Percentiles rank a stretch among this genome's conserved stretches.
These are phyloP conservation scores for Aspergillus melleus DNA, from an alignment of 2,329 filamentous ascomycete genomes.

Conservation along the genomic window DNA sequence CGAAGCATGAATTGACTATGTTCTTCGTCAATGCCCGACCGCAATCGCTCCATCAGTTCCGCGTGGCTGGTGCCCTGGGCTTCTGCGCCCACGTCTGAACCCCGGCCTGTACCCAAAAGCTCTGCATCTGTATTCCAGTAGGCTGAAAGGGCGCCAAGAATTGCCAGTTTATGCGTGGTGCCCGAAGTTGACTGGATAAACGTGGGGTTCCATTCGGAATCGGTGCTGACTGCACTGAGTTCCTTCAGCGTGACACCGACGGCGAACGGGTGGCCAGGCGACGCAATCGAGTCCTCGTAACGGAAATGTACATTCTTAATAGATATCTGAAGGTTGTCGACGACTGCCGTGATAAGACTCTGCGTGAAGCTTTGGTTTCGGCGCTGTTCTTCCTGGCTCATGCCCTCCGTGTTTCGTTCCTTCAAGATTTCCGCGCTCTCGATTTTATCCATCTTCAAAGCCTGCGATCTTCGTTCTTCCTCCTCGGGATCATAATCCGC, in stretches of 20 bases:
- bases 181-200: constrained; percentile 86
- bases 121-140: constrained; percentile 98
- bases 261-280: constrained; percentile 91
- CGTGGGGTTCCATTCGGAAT: constrained; percentile 90
- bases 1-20: constrained; percentile 93
- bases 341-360: constrained; percentile 91
- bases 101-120: constrained; percentile 78
- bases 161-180: constrained; percentile 91
- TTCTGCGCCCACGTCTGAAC: constrained; percentile 60
- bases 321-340: constrained; percentile 96
- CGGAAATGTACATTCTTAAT: constrained; percentile 98
- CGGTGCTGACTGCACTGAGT: constrained; percentile 95
- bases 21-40: constrained; percentile 72
- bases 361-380: constrained; percentile 98
- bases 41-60: constrained; percentile 75
- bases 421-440: constrained; percentile 94
- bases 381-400: constrained; percentile 92
- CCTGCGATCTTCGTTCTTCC: constrained; percentile 79
- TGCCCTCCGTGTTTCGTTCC: constrained; percentile 85
- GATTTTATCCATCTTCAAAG: constrained; percentile 98
- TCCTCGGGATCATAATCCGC: constrained; percentile 90
- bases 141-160: constrained; percentile 81
- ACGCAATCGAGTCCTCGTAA: constrained; percentile 96
- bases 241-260: constrained; percentile 90
- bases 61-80: constrained; percentile 66